A percentile compares a stretch with the other conserved stretches of the same genome.
phyloP scores from a whole-genome alignment of 257 asterid species.

The Paulownia fortunei region DNA sequence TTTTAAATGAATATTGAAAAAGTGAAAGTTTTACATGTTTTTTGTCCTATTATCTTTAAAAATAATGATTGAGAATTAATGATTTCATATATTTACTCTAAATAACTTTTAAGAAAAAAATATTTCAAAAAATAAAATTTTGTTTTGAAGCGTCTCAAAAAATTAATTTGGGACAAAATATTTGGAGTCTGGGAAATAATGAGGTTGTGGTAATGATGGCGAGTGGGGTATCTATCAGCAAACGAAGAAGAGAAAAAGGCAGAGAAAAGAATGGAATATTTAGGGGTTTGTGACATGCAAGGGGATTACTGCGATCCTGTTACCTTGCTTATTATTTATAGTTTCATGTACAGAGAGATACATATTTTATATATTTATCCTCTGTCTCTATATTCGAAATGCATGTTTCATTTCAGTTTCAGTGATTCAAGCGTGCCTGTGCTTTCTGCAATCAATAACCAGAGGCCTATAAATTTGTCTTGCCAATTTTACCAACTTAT shows the following conservation, averaged over 20 bases:
- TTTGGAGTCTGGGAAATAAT: constrained; percentile 27
- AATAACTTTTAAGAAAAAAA: no score
- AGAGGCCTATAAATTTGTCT: constrained; percentile 29
- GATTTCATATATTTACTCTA: no score
- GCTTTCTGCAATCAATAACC: constrained; percentile 37
- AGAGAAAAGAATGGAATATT: constrained; percentile 48
- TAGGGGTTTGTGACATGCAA: constrained; percentile 66
- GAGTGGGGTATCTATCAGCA: constrained; percentile 40
- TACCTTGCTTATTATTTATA: neutral
- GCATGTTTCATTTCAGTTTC: constrained; percentile 46
- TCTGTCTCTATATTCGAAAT: constrained; percentile 38
- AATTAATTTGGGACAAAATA: neutral
- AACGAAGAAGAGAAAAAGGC: constrained; percentile 27
- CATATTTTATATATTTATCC: neutral
- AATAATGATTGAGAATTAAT: no score
- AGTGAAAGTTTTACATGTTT: no score
- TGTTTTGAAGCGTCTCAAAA: no score
- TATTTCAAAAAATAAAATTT: no score
- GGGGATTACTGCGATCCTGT: neutral
- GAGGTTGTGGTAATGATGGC: constrained; percentile 52
- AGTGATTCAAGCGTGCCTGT: constrained; percentile 57
- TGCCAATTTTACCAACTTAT: constrained; percentile 22
- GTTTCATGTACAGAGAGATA: neutral
- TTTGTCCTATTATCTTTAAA: no score
- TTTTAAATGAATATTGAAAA: no score